Evolutionary conservation across 2,329 filamentous ascomycete species (phyloP).

Genomic region (Aureobasidium musti): DNA sequence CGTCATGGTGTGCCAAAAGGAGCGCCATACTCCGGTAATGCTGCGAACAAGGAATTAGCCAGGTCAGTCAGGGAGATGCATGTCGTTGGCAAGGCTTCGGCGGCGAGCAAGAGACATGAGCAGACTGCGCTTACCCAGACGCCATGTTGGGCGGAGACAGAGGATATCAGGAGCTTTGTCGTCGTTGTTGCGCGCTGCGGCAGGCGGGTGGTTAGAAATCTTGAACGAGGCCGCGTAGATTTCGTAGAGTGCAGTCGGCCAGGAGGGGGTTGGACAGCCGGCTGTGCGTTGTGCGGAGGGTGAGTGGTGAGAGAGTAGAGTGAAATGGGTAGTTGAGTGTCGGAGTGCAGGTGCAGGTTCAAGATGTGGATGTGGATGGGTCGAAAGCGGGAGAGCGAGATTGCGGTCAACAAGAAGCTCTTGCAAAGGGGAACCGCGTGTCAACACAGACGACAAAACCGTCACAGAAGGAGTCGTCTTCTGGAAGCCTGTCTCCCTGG

Average conservation of each 20-base stretch:
- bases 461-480: conserved; percentile 3
- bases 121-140: neutral
- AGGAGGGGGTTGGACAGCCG: neutral
- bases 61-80: neutral
- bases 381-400: conserved; percentile 10
- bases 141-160: conserved; percentile 2
- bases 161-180: neutral
- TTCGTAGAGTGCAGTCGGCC: neutral
- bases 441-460: conserved; percentile 15
- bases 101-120: neutral
- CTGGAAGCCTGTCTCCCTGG: conserved; percentile 3
- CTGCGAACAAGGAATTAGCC: conserved; percentile 31
- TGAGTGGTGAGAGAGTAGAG: neutral
- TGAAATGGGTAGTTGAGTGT: neutral
- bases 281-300: neutral
- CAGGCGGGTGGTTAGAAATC: conserved; percentile 2
- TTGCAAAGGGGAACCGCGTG: conserved; percentile 24
- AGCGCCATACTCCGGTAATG: conserved; percentile 72
- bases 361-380: neutral
- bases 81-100: neutral
- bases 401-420: conserved; percentile 28
- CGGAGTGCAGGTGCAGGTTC: neutral
- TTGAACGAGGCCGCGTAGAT: neutral
- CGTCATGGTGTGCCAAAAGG: conserved; percentile 88
- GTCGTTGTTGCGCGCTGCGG: conserved; percentile 11